Percentiles rank a stretch among this genome's conserved stretches.
These are phyloP conservation scores for Botrytis cinerea DNA, from an alignment of 2,329 filamentous ascomycete species.

Conservation along the genomic window DNA sequence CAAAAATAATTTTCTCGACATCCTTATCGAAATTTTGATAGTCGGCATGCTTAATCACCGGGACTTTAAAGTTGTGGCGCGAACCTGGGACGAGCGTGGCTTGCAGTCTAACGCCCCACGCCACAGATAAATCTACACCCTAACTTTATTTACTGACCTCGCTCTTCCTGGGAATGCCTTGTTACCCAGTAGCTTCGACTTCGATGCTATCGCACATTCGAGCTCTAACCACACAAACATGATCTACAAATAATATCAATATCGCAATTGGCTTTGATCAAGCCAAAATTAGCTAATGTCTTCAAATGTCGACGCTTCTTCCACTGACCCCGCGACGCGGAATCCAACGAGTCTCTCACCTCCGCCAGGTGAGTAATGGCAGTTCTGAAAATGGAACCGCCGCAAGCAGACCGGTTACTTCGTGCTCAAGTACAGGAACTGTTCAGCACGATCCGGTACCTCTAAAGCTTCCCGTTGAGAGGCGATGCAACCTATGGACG, in stretches of 20 bases:
- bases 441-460: conserved; percentile 32
- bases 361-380: conserved; percentile 41
- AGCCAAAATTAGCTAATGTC: conserved; percentile 29
- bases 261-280: conserved; percentile 4
- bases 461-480: conserved; percentile 33
- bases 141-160: conserved; percentile 6
- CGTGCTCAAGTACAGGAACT: conserved; percentile 35
- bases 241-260: conserved; percentile 26
- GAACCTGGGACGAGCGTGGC: neutral
- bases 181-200: neutral
- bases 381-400: conserved; percentile 32
- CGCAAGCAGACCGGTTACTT: conserved; percentile 34
- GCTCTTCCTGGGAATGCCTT: neutral
- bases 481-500: conserved; percentile 41
- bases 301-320: conserved; percentile 35
- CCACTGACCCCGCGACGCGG: conserved; percentile 36
- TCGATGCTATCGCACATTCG: conserved; percentile 4
- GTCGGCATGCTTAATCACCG: conserved; percentile 15
- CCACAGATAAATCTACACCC: conserved; percentile 14
- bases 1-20: conserved; percentile 25
- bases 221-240: conserved; percentile 27
- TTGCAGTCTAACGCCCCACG: neutral
- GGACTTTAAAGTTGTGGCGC: conserved; percentile 7
- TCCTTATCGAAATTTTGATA: conserved; percentile 25
- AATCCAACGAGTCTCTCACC: conserved; percentile 36